Conservation (phyloP, 106 monocot species). For the Alisma plantagoaquatica region DNA sequence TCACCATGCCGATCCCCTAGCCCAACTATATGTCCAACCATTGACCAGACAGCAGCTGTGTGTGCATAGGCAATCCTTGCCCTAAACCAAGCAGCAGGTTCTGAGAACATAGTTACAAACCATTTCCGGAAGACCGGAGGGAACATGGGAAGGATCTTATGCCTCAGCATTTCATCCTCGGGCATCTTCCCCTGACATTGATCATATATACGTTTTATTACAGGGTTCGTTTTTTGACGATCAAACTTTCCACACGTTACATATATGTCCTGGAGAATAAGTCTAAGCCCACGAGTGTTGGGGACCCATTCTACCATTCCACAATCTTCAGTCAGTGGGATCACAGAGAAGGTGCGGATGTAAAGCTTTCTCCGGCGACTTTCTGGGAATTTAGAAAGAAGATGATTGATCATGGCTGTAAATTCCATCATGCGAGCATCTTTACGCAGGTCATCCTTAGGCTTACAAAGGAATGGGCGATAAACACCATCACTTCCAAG, state of each 20-base stretch:
- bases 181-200: conserved; percentile 78
- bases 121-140: conserved; percentile 91
- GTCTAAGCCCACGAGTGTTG: conserved; percentile 84
- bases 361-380: conserved; percentile 95
- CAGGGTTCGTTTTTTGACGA: conserved; percentile 71
- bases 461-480: conserved; percentile 92
- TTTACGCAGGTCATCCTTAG: conserved; percentile 94
- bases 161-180: conserved; percentile 85
- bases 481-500: conserved; percentile 87
- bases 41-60: conserved; percentile 96
- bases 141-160: conserved; percentile 91
- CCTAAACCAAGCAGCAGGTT: conserved; percentile 97
- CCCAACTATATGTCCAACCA: conserved; percentile 98
- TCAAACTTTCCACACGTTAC: conserved; percentile 81
- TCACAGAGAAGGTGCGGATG: conserved; percentile 91
- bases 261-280: conserved; percentile 98
- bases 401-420: conserved; percentile 86
- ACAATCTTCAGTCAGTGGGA: conserved; percentile 94
- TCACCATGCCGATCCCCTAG: conserved; percentile 98
- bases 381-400: conserved; percentile 92
- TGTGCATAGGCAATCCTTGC: conserved; percentile 89
- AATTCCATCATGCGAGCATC: conserved; percentile 99
- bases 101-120: conserved; percentile 91
- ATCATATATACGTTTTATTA: conserved; percentile 84
- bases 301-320: conserved; percentile 99